Conservation (phyloP, 176 grass and related monocot genomes). For the Poa pratensis region DNA sequence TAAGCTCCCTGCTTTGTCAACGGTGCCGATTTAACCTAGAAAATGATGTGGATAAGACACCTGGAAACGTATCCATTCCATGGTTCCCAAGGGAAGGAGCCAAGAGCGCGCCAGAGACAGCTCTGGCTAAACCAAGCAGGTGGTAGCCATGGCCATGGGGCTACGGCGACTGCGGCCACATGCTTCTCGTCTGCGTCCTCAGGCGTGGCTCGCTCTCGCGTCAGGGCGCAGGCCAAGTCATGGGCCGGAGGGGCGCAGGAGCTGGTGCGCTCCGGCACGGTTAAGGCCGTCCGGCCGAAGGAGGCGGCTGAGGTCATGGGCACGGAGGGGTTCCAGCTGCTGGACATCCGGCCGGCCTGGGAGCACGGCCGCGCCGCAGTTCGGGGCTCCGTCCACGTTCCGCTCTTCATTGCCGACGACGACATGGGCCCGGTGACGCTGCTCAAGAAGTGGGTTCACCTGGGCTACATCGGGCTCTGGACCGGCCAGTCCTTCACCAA, state of each 20-base stretch:
- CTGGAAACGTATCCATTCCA: not conserved
- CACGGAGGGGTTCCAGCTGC: conserved; percentile 64
- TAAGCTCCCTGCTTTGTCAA: not conserved
- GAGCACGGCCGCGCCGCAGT: conserved; percentile 74
- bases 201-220: not conserved
- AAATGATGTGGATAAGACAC: conserved; percentile 40
- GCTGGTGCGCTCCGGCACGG: conserved; percentile 68
- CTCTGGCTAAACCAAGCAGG: not conserved
- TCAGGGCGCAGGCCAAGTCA: conserved; percentile 47
- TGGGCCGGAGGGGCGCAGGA: conserved; percentile 48
- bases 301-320: conserved; percentile 51
- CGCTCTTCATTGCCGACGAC: conserved; percentile 72
- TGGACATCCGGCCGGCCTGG: conserved; percentile 85
- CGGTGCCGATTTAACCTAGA: conserved; percentile 32
- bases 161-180: conserved; percentile 11
- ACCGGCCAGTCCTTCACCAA: conserved; percentile 86
- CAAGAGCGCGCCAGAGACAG: not conserved
- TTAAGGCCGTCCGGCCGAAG: conserved; percentile 61
- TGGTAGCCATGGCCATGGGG: conserved; percentile 45
- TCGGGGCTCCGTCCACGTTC: conserved; percentile 58
- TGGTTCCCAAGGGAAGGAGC: not conserved
- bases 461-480: conserved; percentile 88
- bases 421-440: conserved; percentile 67
- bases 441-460: conserved; percentile 97
- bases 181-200: conserved; percentile 16